Evolutionary conservation across 116 monocot genomes (phyloP), one percentile per base, ranked within the genome.

Genomic region (Trichopus zeylanicus): DNA sequence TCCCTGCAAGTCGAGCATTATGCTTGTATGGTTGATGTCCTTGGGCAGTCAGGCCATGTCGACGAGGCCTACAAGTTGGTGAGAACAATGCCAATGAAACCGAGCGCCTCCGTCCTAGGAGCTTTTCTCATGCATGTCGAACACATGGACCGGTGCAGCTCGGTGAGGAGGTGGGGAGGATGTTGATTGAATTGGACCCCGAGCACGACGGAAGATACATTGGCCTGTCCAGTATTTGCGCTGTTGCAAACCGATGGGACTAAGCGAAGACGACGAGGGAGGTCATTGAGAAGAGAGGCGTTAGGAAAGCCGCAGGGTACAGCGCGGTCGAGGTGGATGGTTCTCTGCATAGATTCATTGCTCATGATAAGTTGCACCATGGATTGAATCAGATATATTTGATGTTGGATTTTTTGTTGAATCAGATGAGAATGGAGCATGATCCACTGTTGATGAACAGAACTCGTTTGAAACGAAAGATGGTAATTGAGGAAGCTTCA

Each of bases 11-110:
- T 80, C 3, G 91, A 91, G 64, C 91, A 91, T 59, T 89, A 81
- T 46, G 85, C 89, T 31, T 89, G 81, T 48, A 74, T 91, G 79
- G 85, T 85, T 11, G 91, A 91, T 54, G 79, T 77, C 2, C 66
- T 86, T 38, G 73, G 82, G 2, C 51, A 79, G 18, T 73, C 90
- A 0, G 91, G 91, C 0, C 53, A 16, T 28, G 59, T 91, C 7
- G 60, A 67, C 59, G 79, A 79, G 42, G 86, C 86, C 5, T 80
- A 63, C 16, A 67, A 71, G 32, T 64, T 86, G 18, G 59, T 86
- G 16, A 60, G 47, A 32, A 59, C 13, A 1, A 80, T 86, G 83
- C 82, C 86, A 0, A 42, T 85, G 23, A 64, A 76, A 64, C 83
- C 82, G 13, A 78, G 65, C 26, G 77, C 75, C 29, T 80, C 77